Base-by-base conservation (phyloP, 2,329 filamentous ascomycete species). In the Xylaria polymorpha region DNA sequence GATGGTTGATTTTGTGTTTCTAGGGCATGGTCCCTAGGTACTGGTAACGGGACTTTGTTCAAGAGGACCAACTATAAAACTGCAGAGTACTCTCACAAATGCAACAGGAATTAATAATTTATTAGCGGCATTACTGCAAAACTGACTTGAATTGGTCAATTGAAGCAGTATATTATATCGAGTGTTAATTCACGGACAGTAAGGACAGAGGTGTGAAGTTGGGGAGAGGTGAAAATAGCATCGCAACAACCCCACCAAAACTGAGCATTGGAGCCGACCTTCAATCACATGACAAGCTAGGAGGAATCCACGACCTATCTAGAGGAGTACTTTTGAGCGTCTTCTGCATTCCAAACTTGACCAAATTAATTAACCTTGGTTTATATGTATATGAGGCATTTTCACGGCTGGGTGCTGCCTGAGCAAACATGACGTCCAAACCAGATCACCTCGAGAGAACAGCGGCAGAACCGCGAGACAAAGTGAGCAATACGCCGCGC, bases 381-480 rank as follows among this genome's bases (percentile, higher is more conserved):
- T 2, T 29, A 29, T 29, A 2, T 29, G 12, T 56, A 20, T 22
- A 39, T 25, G 18, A 56, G 53, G 5, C 32, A 56, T 15, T 41
- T 48, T 59, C 25, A 1, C 32, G 14, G 29, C 39, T 35, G 9
- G 37, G 39, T 15, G 35, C 51, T 37, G 6, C 15, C 15, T 39
- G 9, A 48, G 4, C 14, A 43, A 64, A 55, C 37, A 78, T 77
- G 76, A 68, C 74, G 18, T 66, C 73, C 18, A 82, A 80, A 72
- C 75, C 76, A 29, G 80, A 79, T 69, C 93, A 96, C 76, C 83
- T 91, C 68, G 87, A 94, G 73, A 87, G 93, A 62, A 97, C 94
- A 12, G 90, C 91, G 3, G 81, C 86, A 46, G 91, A 96, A 77
- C 92, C 91, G 50, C 89, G 94, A 66, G 88, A 92, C 67, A 82